These are phyloP conservation scores for Paramarasmius palmivorus DNA, from an alignment of 1,284 basidiomycete species.

Conservation along the genomic window DNA sequence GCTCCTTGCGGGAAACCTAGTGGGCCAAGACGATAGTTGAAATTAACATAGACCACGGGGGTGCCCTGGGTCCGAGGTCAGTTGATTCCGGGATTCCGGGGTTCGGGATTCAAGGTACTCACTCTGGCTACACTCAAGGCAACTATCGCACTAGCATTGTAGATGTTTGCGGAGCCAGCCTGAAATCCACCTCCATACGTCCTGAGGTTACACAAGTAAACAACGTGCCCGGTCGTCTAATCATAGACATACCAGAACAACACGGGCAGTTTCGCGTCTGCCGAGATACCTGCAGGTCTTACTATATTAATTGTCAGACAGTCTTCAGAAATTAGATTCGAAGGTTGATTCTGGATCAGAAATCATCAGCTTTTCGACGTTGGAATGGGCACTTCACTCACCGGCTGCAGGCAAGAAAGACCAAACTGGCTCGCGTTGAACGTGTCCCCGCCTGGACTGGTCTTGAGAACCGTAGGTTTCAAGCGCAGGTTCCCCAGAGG, in stretches of 20 bases:
- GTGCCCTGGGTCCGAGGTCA: conserved; percentile 35
- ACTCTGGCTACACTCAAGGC: conserved; percentile 45
- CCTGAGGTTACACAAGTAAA: too few relatives aligned
- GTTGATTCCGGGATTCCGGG: too few relatives aligned
- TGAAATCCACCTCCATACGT: conserved; percentile 43
- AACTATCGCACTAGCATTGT: conserved; percentile 43
- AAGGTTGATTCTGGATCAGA: conserved; percentile 23
- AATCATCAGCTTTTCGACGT: too few relatives aligned
- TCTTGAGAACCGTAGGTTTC: conserved; percentile 33
- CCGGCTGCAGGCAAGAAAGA: conserved; percentile 36
- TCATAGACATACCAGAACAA: conserved; percentile 35
- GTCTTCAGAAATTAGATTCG: conserved; percentile 38
- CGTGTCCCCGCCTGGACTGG: conserved; percentile 20
- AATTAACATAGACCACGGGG: conserved; percentile 54
- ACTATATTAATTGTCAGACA: conserved; percentile 49
- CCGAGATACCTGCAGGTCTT: conserved; percentile 34
- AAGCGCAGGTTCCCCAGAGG: conserved; percentile 36
- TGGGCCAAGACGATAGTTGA: conserved; percentile 41
- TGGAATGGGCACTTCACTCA: conserved; percentile 14
- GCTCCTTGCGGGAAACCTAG: conserved; percentile 39
- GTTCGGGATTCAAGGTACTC: too few relatives aligned
- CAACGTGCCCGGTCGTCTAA: too few relatives aligned
- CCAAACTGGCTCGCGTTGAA: conserved; percentile 42
- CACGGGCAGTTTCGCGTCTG: conserved; percentile 25
- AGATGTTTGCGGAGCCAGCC: conserved; percentile 32